A percentile compares a stretch with the other conserved stretches of the same genome.
Evolutionary conservation across 495 filamentous ascomycete species (phyloP).

Genomic region (Neurospora sp.): DNA sequence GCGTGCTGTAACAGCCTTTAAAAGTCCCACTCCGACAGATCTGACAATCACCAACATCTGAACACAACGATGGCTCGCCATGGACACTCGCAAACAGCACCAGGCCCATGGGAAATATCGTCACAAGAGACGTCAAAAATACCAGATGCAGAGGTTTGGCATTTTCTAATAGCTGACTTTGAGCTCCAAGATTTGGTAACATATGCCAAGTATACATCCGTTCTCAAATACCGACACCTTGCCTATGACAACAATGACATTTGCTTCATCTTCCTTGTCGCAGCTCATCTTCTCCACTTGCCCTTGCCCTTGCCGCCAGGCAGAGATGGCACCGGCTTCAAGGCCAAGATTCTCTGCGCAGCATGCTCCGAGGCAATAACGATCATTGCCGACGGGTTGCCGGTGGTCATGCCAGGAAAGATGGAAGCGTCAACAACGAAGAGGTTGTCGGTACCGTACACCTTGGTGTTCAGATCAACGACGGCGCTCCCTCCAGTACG

Average conservation of each 20-base stretch:
- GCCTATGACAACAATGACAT: background rate
- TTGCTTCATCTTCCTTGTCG: background rate
- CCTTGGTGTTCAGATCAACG: conserved; percentile 60
- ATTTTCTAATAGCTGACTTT: background rate
- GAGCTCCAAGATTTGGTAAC: background rate
- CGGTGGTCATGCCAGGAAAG: conserved; percentile 52
- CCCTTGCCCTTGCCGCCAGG: background rate
- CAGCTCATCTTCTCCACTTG: background rate
- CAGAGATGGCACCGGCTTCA: background rate
- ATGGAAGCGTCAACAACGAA: conserved; percentile 56
- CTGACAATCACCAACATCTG: background rate
- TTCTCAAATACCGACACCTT: background rate
- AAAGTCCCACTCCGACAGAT: no score
- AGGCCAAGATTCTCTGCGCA: conserved; percentile 23
- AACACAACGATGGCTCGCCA: background rate
- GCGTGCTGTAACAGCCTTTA: background rate
- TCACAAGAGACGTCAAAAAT: background rate
- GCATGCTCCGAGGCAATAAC: conserved; percentile 49
- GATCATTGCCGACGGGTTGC: conserved; percentile 52
- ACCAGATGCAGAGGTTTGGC: background rate
- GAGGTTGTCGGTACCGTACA: conserved; percentile 64
- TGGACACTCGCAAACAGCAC: background rate
- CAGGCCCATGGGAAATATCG: background rate
- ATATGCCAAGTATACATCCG: background rate
- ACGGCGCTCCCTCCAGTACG: conserved; percentile 51